Conservation (phyloP, 495 filamentous ascomycete genomes). For the Aspergillus ellipticus region DNA sequence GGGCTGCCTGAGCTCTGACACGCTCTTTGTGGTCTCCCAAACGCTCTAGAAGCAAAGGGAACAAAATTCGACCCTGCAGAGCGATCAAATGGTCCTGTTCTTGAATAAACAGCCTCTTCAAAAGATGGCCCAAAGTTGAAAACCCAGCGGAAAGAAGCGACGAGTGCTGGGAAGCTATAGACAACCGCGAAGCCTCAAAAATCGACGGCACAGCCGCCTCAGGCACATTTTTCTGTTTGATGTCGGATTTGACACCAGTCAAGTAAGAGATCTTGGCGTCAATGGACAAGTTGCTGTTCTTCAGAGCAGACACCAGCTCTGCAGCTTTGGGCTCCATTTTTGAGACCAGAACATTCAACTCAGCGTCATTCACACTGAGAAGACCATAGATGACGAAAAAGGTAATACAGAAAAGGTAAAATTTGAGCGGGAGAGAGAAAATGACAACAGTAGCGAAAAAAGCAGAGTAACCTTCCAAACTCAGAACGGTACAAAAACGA, state of each 20-base stretch:
- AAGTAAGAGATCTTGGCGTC: constrained; percentile 70
- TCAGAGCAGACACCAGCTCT: constrained; percentile 62
- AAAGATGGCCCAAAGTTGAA: constrained; percentile 77
- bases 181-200: constrained; percentile 67
- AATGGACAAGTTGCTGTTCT: constrained; percentile 60
- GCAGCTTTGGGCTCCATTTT: constrained; percentile 45
- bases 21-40: constrained; percentile 87
- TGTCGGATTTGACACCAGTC: constrained; percentile 72
- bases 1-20: constrained; percentile 63
- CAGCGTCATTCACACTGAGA: constrained; percentile 9
- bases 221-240: constrained; percentile 84
- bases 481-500: too few relatives aligned
- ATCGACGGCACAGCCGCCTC: constrained; percentile 65
- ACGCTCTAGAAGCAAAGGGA: constrained; percentile 73
- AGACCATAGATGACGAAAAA: constrained; percentile 18
- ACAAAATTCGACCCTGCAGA: constrained; percentile 59
- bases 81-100: constrained; percentile 66
- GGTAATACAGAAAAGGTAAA: constrained; percentile 5
- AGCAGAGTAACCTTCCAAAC: too few relatives aligned
- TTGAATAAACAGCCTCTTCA: constrained; percentile 79
- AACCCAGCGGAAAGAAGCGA: constrained; percentile 70
- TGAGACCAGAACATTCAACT: constrained; percentile 7
- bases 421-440: not conserved
- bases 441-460: constrained; percentile 2
- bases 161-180: constrained; percentile 67